Evolutionary conservation across 352 stramenopile species (phyloP).

Genomic region (Pelagophyceae sp.): DNA sequence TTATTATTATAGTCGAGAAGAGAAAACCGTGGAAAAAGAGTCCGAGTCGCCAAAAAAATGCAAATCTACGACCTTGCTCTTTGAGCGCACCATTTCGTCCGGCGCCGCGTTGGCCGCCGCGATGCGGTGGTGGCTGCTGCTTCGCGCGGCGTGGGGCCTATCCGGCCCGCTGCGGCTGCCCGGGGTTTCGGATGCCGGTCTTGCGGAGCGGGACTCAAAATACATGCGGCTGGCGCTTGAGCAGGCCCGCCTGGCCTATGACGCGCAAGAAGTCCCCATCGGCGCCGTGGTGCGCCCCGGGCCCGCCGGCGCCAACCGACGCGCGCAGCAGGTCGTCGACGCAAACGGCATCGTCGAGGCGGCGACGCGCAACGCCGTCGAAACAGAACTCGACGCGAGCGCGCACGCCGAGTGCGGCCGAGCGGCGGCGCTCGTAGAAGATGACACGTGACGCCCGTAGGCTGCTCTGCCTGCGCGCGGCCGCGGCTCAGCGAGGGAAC

Average conservation of each 20-base stretch:
- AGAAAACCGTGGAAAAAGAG: too few relatives aligned
- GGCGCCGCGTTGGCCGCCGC: too few relatives aligned
- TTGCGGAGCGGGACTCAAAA: background rate
- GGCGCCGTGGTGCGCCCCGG: background rate
- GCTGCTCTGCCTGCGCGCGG: background rate
- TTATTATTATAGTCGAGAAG: too few relatives aligned
- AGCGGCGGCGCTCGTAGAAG: background rate
- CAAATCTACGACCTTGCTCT: too few relatives aligned
- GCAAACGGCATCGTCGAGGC: background rate
- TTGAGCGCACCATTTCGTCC: too few relatives aligned
- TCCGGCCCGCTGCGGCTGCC: too few relatives aligned
- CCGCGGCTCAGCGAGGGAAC: background rate
- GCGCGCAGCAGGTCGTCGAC: background rate
- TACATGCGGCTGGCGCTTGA: slow-evolving; percentile 8
- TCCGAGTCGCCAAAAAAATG: too few relatives aligned
- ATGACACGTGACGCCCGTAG: background rate
- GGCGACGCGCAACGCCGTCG: background rate
- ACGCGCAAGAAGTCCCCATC: background rate
- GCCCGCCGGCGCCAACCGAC: background rate
- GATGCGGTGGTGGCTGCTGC: too few relatives aligned
- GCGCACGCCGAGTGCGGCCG: slow-evolving; percentile 5
- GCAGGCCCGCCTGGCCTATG: background rate
- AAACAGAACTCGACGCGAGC: background rate
- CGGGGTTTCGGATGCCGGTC: too few relatives aligned
- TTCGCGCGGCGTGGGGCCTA: too few relatives aligned